These are phyloP conservation scores for Aspergillus carbonarius DNA, from an alignment of 2,329 filamentous ascomycete genomes.

Conservation along the genomic window DNA sequence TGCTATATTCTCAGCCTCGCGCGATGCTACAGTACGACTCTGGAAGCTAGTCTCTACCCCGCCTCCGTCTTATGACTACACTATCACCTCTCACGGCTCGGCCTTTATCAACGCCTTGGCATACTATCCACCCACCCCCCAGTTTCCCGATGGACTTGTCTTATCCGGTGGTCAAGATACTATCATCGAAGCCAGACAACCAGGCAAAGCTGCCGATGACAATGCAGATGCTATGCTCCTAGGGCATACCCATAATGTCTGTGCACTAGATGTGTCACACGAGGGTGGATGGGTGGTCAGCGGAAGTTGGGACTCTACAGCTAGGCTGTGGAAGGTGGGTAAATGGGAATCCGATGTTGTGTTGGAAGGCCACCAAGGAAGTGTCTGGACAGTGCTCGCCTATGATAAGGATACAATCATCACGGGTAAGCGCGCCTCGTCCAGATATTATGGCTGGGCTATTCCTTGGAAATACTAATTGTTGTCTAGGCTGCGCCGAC, in stretches of 20 bases:
- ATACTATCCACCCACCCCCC: conserved; percentile 67
- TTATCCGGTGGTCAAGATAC: conserved; percentile 88
- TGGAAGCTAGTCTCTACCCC: conserved; percentile 70
- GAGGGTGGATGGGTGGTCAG: conserved; percentile 76
- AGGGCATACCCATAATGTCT: conserved; percentile 85
- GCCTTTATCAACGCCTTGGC: conserved; percentile 86
- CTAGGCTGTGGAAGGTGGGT: conserved; percentile 79
- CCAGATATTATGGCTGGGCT: not conserved
- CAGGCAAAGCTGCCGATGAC: conserved; percentile 64
- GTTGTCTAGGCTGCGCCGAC: conserved; percentile 72
- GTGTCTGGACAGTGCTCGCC: conserved; percentile 89
- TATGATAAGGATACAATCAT: conserved; percentile 77
- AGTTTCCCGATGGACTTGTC: conserved; percentile 75
- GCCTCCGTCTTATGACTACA: conserved; percentile 71
- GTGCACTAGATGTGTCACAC: conserved; percentile 75
- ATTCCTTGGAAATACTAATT: conserved; percentile 16
- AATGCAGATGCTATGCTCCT: conserved; percentile 83
- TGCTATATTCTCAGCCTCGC: conserved; percentile 77
- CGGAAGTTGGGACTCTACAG: conserved; percentile 89
- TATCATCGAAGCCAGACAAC: conserved; percentile 84
- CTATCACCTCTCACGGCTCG: conserved; percentile 75
- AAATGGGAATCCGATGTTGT: conserved; percentile 77
- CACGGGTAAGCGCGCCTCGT: conserved; percentile 55
- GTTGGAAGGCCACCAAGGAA: conserved; percentile 73
- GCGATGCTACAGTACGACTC: conserved; percentile 84